Percentiles rank a stretch among this genome's conserved stretches.
Evolutionary conservation across 2,329 filamentous ascomycete genomes (phyloP).

Genomic region (Trichophyton schoenleinii): DNA sequence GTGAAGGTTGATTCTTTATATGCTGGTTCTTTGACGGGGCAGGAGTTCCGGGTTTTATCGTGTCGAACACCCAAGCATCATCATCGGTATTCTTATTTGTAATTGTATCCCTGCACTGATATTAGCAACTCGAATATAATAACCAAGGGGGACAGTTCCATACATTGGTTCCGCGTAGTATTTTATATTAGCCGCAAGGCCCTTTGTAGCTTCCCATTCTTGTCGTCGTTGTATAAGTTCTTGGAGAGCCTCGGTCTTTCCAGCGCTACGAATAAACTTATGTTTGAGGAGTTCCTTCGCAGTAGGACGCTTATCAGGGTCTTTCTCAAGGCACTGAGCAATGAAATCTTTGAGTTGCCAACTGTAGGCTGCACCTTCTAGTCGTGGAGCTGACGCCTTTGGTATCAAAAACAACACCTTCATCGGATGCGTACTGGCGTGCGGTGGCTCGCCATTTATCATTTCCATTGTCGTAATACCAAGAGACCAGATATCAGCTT

Average conservation of each 20-base stretch:
- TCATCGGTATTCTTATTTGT: slow-evolving; percentile 49
- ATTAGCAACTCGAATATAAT: background rate
- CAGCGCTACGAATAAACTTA: slow-evolving; percentile 74
- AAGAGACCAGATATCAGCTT: slow-evolving; percentile 86
- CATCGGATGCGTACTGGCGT: slow-evolving; percentile 80
- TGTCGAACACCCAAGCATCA: slow-evolving; percentile 94
- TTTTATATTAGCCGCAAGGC: slow-evolving; percentile 56
- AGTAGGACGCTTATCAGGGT: slow-evolving; percentile 69
- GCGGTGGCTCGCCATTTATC: slow-evolving; percentile 75
- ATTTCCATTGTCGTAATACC: slow-evolving; percentile 88
- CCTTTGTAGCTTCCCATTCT: slow-evolving; percentile 64
- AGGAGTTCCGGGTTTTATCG: slow-evolving; percentile 58
- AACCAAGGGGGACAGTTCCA: background rate
- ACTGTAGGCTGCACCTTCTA: slow-evolving; percentile 71
- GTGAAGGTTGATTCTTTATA: slow-evolving; percentile 36
- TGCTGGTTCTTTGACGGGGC: slow-evolving; percentile 43
- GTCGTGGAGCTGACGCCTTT: slow-evolving; percentile 68
- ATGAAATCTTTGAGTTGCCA: slow-evolving; percentile 92
- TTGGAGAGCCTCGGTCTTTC: slow-evolving; percentile 75
- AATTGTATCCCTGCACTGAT: slow-evolving; percentile 46
- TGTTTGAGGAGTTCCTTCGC: slow-evolving; percentile 81
- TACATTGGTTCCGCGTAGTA: slow-evolving; percentile 89
- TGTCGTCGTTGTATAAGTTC: slow-evolving; percentile 73
- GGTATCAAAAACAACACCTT: slow-evolving; percentile 87
- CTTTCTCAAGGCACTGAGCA: slow-evolving; percentile 78